Evolutionary conservation across 257 asterid genomes (phyloP).

Genomic region (Solanum microdontum): DNA sequence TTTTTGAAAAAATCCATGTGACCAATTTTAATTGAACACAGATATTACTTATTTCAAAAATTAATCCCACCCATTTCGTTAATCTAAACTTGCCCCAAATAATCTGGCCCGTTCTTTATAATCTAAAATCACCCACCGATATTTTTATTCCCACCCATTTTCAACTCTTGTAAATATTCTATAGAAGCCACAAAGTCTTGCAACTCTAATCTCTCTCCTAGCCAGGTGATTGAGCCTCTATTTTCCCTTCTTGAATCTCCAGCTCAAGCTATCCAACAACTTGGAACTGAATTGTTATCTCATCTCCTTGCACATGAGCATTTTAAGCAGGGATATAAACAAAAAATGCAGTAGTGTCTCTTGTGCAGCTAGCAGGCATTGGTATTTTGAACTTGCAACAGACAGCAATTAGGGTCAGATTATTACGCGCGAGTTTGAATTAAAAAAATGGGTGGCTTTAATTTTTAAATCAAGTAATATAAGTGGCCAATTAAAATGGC

Average conservation of each 20-base stretch:
- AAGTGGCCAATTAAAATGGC: background rate
- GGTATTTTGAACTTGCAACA: slow-evolving; percentile 62
- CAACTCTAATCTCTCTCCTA: slow-evolving; percentile 51
- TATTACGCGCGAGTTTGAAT: background rate
- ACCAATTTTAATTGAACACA: background rate
- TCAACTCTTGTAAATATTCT: slow-evolving; percentile 63
- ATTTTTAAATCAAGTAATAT: background rate
- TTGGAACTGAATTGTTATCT: slow-evolving; percentile 63
- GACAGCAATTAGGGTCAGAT: slow-evolving; percentile 39
- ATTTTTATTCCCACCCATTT: background rate
- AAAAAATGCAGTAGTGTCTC: slow-evolving; percentile 62
- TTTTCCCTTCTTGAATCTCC: slow-evolving; percentile 63
- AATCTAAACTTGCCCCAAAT: background rate
- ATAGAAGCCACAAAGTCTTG: slow-evolving; percentile 75
- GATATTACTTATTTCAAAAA: background rate
- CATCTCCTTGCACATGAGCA: slow-evolving; percentile 74
- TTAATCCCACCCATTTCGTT: background rate
- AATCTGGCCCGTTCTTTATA: background rate
- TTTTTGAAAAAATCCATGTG: background rate
- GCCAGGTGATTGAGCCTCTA: slow-evolving; percentile 68
- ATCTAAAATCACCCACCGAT: background rate
- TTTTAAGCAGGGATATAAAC: slow-evolving; percentile 70
- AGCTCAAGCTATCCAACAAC: slow-evolving; percentile 77
- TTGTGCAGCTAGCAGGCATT: slow-evolving; percentile 68
- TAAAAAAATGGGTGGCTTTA: background rate